Base-by-base conservation (phyloP, 352 stramenopile species). In the Pythium biforme region DNA sequence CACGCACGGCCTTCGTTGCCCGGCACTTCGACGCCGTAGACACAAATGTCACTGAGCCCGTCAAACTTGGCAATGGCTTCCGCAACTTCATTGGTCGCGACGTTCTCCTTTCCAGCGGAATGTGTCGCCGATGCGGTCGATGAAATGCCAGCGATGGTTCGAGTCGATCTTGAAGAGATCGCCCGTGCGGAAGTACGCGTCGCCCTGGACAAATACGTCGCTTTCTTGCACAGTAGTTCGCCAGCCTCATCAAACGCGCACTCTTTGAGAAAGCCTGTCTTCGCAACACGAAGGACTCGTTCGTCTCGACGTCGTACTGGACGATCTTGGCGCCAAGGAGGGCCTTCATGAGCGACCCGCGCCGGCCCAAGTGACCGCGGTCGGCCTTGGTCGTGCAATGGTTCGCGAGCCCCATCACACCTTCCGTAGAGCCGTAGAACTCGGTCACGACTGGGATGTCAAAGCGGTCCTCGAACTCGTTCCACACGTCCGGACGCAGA, bases 91-190 rank as follows among this genome's bases (percentile, higher is more conserved):
- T 87, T 95, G 1, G 92, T 97, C 39, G 87, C 83, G 15, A 97
- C 88, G 58, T 97, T 98, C 62, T 98, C 92, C 92, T 54, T 97
- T 97, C 89, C 92, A 98, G 19, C 92, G 83, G 66, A 97, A 98
- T 15, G 92, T 98, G 61, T 98, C 92, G 25, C 92, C 92, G 12
- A 97, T 81, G 19, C 92, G 85, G 56, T 98, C 92, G 6, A 95
- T 73, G 53, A 96, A 98, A 66, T 95, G 92, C 76, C 89, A 93
- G 69, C 80, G 90, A 3, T 78, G 71, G 6, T 75, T 64, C 23
- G 69, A 57, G 59, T 97, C 90, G 37, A 88, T 76, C 39, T 77
- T 76, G 41, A 98, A 89, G 22, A 98, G 64, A 60, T 98, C 90
- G 12, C 92, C 92, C 9, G 86, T 96, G 40, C 89, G 85, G 62